Percentiles rank a stretch among this genome's conserved stretches.
These are phyloP conservation scores for Arthroderma sp. DNA, from an alignment of 2,329 filamentous ascomycete species.

Conservation along the genomic window DNA sequence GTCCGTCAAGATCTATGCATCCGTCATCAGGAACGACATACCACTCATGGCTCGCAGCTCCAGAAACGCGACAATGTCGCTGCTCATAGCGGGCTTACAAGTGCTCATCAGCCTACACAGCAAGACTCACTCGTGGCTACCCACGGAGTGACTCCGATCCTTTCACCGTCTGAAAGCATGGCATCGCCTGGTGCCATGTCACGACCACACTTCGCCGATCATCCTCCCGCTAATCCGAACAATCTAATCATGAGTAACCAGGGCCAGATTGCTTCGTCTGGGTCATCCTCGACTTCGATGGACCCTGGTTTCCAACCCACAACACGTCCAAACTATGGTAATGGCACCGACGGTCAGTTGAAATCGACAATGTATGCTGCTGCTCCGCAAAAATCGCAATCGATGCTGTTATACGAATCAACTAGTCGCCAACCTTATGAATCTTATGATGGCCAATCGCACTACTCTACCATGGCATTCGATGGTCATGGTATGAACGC, in stretches of 20 bases:
- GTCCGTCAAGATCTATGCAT: conserved; percentile 87
- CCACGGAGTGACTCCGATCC: too few species aligned
- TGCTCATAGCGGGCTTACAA: conserved; percentile 11
- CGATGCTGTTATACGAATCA: conserved; percentile 17
- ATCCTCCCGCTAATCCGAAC: too few species aligned
- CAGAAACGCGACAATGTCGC: conserved; percentile 37
- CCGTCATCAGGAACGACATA: conserved; percentile 68
- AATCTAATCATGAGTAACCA: too few species aligned
- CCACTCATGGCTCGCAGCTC: conserved; percentile 44
- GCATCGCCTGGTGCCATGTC: too few species aligned
- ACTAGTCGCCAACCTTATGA: conserved; percentile 13
- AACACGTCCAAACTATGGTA: too few species aligned
- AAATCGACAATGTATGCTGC: neutral
- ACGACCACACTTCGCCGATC: too few species aligned
- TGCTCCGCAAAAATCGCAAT: conserved; percentile 10
- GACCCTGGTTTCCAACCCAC: neutral
- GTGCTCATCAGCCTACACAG: too few species aligned
- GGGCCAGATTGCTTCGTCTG: too few species aligned
- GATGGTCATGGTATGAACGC: too few species aligned
- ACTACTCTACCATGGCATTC: neutral
- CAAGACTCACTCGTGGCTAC: too few species aligned
- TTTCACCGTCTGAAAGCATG: too few species aligned
- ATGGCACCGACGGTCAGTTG: too few species aligned
- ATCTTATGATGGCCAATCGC: conserved; percentile 8
- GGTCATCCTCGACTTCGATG: conserved; percentile 5